A percentile compares a stretch with the other conserved stretches of the same genome.
These are phyloP conservation scores for Guillardia theta DNA, from an alignment of 78 protist genomes.

Conservation along the genomic window DNA sequence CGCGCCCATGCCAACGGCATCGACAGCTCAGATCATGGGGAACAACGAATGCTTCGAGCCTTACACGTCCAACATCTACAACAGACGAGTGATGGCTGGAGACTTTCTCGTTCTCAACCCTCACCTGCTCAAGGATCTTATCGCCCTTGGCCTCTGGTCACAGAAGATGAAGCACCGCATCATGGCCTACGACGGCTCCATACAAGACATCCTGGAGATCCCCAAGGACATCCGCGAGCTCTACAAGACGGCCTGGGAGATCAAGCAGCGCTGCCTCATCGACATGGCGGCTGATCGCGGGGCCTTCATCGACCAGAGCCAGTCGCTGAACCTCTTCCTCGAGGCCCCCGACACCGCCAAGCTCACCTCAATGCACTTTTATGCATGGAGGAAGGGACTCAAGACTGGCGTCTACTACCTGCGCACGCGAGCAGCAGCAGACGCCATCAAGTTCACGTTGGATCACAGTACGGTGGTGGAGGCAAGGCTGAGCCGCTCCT, in stretches of 20 bases:
- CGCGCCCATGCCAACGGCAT: conserved; percentile 99
- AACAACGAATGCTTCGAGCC: conserved; percentile 98
- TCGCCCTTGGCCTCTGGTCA: conserved; percentile 85
- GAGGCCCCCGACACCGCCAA: conserved; percentile 80
- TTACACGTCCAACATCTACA: conserved; percentile 93
- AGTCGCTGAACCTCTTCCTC: conserved; percentile 71
- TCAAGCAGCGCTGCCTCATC: conserved; percentile 85
- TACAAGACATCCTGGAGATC: conserved; percentile 77
- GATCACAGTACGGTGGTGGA: neutral
- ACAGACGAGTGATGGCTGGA: conserved; percentile 93
- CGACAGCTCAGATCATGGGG: conserved; percentile 90
- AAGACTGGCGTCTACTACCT: conserved; percentile 88
- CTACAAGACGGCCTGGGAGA: conserved; percentile 97
- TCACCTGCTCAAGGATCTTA: conserved; percentile 87
- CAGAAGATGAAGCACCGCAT: conserved; percentile 71
- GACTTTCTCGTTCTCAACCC: conserved; percentile 94
- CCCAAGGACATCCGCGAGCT: conserved; percentile 80
- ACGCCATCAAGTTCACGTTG: conserved; percentile 88
- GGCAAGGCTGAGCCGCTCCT: too few relatives aligned
- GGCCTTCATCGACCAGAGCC: conserved; percentile 90
- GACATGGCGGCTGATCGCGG: conserved; percentile 98
- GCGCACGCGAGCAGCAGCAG: conserved; percentile 90
- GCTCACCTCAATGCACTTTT: conserved; percentile 97
- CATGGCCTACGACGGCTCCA: conserved; percentile 87
- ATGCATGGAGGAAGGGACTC: conserved; percentile 60